Evolutionary conservation across 768 basidiomycete genomes (phyloP).

Genomic region (Mycena chlorophos): DNA sequence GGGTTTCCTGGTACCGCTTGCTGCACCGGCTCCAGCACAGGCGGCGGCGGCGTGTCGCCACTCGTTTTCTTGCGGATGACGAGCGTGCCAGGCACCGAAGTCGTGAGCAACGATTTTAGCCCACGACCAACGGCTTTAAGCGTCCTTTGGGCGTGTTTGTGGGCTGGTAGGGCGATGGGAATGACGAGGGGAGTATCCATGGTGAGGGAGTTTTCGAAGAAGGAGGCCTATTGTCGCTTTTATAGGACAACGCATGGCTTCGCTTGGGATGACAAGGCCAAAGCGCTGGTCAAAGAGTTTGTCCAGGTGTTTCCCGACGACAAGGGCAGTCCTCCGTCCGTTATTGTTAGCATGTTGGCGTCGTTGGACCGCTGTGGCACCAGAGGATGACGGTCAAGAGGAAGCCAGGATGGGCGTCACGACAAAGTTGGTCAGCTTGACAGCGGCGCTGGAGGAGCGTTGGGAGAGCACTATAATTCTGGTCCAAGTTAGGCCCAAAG

Average conservation of each 20-base stretch:
- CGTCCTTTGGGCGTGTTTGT: conserved; percentile 17
- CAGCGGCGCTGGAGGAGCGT: no score
- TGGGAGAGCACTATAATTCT: no score
- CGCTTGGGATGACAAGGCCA: neutral
- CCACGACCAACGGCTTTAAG: conserved; percentile 9
- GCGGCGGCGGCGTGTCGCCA: neutral
- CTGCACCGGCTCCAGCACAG: neutral
- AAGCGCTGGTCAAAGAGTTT: neutral
- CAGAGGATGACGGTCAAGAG: neutral
- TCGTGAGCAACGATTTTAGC: conserved; percentile 13
- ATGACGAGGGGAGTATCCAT: neutral
- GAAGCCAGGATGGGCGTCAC: neutral
- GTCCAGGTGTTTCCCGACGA: neutral
- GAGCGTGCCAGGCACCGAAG: conserved; percentile 12
- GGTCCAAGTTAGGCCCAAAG: no score
- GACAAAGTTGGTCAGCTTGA: no score
- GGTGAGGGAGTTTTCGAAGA: neutral
- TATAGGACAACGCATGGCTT: neutral
- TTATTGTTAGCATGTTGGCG: no score
- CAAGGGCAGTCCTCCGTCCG: no score
- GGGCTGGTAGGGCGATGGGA: conserved; percentile 3
- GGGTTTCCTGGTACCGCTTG: neutral
- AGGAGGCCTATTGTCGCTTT: neutral
- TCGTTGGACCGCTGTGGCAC: no score
- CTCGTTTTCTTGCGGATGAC: conserved; percentile 7